Conservation (phyloP, 1,139 yeast genomes). For the Hemisphaericaspora xylofermentans region DNA sequence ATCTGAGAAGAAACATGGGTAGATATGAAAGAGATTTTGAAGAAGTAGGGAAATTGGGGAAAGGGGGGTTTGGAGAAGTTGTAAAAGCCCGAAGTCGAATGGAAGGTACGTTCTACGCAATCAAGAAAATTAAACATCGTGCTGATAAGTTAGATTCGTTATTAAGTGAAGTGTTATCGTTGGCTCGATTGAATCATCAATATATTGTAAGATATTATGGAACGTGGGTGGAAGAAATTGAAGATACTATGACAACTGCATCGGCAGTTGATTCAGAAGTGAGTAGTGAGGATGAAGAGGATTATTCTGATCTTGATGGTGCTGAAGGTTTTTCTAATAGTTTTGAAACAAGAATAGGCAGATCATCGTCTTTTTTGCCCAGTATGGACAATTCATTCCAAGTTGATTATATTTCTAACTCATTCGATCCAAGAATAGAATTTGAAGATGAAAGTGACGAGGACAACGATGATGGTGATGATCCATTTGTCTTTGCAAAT, state of each 20-base stretch:
- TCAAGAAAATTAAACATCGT: conserved; percentile 84
- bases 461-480: conserved; percentile 20
- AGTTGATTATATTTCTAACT: conserved; percentile 66
- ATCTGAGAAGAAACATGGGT: conserved; percentile 20
- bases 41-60: conserved; percentile 87
- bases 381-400: conserved; percentile 41
- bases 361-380: conserved; percentile 32
- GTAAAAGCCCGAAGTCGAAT: conserved; percentile 90
- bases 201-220: conserved; percentile 95
- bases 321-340: conserved; percentile 7
- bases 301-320: too few species aligned
- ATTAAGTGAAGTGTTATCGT: conserved; percentile 84
- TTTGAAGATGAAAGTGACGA: conserved; percentile 49
- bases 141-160: conserved; percentile 77
- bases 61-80: conserved; percentile 97
- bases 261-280: conserved; percentile 14
- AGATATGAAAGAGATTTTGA: conserved; percentile 73
- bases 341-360: conserved; percentile 19
- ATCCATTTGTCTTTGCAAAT: conserved; percentile 30
- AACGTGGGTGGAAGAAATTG: conserved; percentile 88
- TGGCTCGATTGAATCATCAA: conserved; percentile 91
- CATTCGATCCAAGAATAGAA: conserved; percentile 59
- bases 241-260: conserved; percentile 12
- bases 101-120: conserved; percentile 93
- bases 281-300: conserved; percentile 17